phyloP scores from a whole-genome alignment of 345 rosid species.

The Ceriops tagal region DNA sequence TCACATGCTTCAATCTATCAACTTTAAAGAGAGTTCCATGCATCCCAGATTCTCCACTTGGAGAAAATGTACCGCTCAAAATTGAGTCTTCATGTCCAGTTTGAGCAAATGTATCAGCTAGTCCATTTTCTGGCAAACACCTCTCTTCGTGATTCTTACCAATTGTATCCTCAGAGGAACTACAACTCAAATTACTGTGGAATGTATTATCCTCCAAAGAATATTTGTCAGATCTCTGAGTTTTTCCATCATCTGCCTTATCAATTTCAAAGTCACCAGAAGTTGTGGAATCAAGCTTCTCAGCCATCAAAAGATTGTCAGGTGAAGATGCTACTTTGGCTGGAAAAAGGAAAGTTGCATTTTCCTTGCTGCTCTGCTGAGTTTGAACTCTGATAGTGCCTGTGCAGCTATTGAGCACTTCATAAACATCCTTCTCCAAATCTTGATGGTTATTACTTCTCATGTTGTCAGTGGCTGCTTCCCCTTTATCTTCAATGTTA shows the following conservation, averaged over 20 bases:
- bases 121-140: constrained; percentile 28
- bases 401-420: constrained; percentile 14
- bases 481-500: constrained; percentile 24
- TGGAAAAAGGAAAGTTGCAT: constrained; percentile 4
- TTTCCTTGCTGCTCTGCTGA: constrained; percentile 13
- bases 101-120: constrained; percentile 15
- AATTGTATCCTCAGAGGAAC: constrained; percentile 22
- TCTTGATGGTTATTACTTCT: constrained; percentile 16
- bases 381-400: neutral
- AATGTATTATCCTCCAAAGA: constrained; percentile 18
- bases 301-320: constrained; percentile 2
- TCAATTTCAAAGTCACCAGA: constrained; percentile 13
- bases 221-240: constrained; percentile 11
- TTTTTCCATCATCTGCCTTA: constrained; percentile 18
- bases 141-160: constrained; percentile 13
- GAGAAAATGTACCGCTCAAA: constrained; percentile 23
- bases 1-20: constrained; percentile 62
- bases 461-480: constrained; percentile 20
- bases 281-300: constrained; percentile 10
- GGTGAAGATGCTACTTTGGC: constrained; percentile 1
- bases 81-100: constrained; percentile 17
- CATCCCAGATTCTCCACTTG: constrained; percentile 30
- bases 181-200: constrained; percentile 15
- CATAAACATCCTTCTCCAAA: constrained; percentile 24
- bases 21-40: constrained; percentile 33